phyloP scores from a whole-genome alignment of 768 basidiomycete species.

The Hypholoma sublateritium region DNA sequence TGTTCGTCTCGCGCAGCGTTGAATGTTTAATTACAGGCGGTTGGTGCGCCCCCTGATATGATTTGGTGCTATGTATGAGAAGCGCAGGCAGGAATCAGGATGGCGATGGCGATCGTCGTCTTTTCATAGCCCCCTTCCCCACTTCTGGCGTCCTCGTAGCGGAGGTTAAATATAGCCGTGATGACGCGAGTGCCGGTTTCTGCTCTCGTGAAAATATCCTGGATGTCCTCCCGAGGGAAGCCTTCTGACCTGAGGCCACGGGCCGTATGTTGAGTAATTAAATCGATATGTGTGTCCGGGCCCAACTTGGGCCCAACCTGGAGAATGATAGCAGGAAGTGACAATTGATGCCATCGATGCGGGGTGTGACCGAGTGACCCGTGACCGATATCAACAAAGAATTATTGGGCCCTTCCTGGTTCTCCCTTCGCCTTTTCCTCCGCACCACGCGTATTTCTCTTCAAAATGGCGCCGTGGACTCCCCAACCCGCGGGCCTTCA shows the following conservation, averaged over 20 bases:
- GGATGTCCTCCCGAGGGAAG: too few relatives aligned
- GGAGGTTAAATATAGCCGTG: background rate
- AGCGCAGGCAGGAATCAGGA: constrained; percentile 2
- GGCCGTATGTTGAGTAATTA: too few relatives aligned
- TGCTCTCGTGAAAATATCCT: background rate
- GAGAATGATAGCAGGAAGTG: background rate
- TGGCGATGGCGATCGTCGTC: background rate
- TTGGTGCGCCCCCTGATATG: too few relatives aligned
- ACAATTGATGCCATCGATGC: constrained; percentile 2
- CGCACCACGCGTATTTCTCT: background rate
- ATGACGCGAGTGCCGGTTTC: background rate
- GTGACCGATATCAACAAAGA: constrained; percentile 9
- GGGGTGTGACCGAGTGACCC: constrained; percentile 1
- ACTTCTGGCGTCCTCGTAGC: background rate
- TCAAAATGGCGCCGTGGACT: constrained; percentile 72
- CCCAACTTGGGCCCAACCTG: too few relatives aligned
- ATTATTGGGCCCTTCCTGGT: background rate
- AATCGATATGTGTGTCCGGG: too few relatives aligned
- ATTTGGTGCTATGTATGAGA: background rate
- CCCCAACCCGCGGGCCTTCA: constrained; percentile 85
- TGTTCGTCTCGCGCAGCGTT: too few relatives aligned
- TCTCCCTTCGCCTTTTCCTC: background rate
- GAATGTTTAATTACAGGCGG: too few relatives aligned
- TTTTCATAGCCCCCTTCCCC: background rate
- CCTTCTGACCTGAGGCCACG: background rate